A percentile compares a stretch with the other conserved stretches of the same genome.
Conservation (phyloP, 176 grass and related monocot species). For the Metroxylon sagu region DNA sequence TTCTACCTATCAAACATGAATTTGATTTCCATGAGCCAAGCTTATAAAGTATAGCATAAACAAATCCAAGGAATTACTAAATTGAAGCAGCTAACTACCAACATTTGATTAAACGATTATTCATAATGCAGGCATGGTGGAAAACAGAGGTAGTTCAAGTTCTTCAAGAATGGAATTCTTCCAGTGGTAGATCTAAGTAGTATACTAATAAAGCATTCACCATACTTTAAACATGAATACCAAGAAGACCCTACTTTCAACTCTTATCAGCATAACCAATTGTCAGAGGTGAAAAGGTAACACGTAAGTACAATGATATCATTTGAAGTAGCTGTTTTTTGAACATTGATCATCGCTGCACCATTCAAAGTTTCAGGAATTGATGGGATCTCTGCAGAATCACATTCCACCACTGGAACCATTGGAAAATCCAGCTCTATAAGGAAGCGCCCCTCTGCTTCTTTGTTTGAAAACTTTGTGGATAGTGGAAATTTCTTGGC, state of each 20-base stretch:
- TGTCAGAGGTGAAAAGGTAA: conserved; percentile 5
- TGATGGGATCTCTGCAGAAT: conserved; percentile 21
- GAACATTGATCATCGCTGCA: conserved; percentile 36
- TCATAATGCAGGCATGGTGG: too few relatives aligned
- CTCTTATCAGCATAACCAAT: too few relatives aligned
- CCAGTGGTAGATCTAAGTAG: too few relatives aligned
- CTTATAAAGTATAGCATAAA: neutral
- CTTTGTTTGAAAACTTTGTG: conserved; percentile 2
- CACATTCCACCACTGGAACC: conserved; percentile 28
- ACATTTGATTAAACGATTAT: too few relatives aligned
- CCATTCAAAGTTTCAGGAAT: conserved; percentile 61
- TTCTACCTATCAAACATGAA: conserved; percentile 46
- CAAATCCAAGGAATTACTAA: too few relatives aligned
- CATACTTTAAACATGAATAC: too few relatives aligned
- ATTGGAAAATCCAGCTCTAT: conserved; percentile 65
- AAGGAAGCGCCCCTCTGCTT: conserved; percentile 29
- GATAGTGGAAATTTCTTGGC: conserved; percentile 26
- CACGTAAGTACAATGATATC: conserved; percentile 42
- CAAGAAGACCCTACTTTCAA: too few relatives aligned
- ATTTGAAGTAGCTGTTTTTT: conserved; percentile 24
- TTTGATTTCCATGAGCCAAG: neutral
- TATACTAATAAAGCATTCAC: too few relatives aligned
- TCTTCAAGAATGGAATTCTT: too few relatives aligned
- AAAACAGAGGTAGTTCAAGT: too few relatives aligned
- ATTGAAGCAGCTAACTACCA: too few relatives aligned